These are phyloP conservation scores for Euphrasia confusa DNA, from an alignment of 257 asterid genomes.

Conservation along the genomic window DNA sequence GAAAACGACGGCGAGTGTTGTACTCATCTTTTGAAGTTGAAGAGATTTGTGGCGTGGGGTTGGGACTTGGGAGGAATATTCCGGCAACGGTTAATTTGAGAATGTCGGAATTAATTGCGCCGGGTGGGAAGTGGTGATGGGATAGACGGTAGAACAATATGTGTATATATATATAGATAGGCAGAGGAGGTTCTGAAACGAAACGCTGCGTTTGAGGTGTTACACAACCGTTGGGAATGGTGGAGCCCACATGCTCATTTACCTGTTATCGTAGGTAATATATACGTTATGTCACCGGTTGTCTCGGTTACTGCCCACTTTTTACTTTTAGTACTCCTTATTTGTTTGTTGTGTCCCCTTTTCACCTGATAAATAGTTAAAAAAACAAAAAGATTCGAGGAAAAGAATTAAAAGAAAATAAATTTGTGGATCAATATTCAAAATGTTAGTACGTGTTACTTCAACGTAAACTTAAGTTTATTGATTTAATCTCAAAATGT, in stretches of 20 bases:
- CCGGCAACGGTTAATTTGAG: slow-evolving; percentile 22
- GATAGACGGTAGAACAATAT: no score
- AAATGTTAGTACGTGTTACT: no score
- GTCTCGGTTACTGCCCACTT: slow-evolving; percentile 9
- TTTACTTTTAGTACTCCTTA: neutral
- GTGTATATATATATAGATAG: no score
- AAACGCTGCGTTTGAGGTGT: slow-evolving; percentile 40
- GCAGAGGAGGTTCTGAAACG: slow-evolving; percentile 12
- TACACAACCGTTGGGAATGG: slow-evolving; percentile 41
- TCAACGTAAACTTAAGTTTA: no score
- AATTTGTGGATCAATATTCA: no score
- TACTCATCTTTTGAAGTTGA: slow-evolving; percentile 29
- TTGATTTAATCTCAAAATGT: no score
- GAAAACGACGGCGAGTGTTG: slow-evolving; percentile 26
- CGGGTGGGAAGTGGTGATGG: neutral
- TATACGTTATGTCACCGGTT: slow-evolving; percentile 43
- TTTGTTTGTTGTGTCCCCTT: neutral
- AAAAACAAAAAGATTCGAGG: no score
- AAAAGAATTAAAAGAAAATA: no score
- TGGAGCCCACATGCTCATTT: slow-evolving; percentile 10
- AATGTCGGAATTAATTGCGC: slow-evolving; percentile 7
- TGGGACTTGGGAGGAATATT: slow-evolving; percentile 8
- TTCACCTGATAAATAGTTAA: neutral
- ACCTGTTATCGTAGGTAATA: slow-evolving; percentile 19
- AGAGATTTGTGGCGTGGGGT: neutral